phyloP scores from a whole-genome alignment of 106 monocot species.

The Dendrobium catenatum region DNA sequence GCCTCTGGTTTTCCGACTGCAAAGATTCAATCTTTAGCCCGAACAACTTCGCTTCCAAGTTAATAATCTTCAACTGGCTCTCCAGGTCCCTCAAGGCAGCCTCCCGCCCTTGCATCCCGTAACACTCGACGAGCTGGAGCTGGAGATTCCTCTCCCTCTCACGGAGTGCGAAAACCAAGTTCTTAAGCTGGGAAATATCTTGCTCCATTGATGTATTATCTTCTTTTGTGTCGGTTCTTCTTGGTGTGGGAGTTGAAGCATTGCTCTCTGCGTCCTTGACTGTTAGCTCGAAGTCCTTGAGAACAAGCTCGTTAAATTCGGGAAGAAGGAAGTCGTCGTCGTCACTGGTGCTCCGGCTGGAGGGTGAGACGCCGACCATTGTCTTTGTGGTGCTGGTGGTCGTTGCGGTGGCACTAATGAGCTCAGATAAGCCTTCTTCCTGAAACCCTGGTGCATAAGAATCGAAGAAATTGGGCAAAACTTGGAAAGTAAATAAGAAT shows the following conservation, averaged over 20 bases:
- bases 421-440: slow-evolving; percentile 40
- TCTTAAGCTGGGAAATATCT: slow-evolving; percentile 39
- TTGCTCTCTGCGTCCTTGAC: slow-evolving; percentile 8
- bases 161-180: slow-evolving; percentile 35
- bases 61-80: slow-evolving; percentile 47
- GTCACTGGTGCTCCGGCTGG: slow-evolving; percentile 22
- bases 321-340: slow-evolving; percentile 44
- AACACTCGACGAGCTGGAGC: slow-evolving; percentile 35
- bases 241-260: not conserved
- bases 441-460: slow-evolving; percentile 9
- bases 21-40: slow-evolving; percentile 42
- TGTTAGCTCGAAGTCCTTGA: slow-evolving; percentile 29
- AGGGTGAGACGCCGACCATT: slow-evolving; percentile 21
- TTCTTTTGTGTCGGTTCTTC: slow-evolving; percentile 9
- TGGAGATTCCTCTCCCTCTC: slow-evolving; percentile 46
- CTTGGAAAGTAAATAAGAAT: not conserved
- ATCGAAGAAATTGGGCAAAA: not conserved
- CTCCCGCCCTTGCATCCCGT: slow-evolving; percentile 36
- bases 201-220: slow-evolving; percentile 25
- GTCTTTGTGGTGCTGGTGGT: slow-evolving; percentile 32
- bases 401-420: slow-evolving; percentile 33
- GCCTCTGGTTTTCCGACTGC: slow-evolving; percentile 48
- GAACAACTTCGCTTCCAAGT: slow-evolving; percentile 41
- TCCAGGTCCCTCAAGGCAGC: slow-evolving; percentile 46
- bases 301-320: slow-evolving; percentile 36